Percentiles rank a stretch among this genome's conserved stretches.
Conservation (phyloP, 2,329 filamentous ascomycete genomes). For the Pyricularia pennisetigena region DNA sequence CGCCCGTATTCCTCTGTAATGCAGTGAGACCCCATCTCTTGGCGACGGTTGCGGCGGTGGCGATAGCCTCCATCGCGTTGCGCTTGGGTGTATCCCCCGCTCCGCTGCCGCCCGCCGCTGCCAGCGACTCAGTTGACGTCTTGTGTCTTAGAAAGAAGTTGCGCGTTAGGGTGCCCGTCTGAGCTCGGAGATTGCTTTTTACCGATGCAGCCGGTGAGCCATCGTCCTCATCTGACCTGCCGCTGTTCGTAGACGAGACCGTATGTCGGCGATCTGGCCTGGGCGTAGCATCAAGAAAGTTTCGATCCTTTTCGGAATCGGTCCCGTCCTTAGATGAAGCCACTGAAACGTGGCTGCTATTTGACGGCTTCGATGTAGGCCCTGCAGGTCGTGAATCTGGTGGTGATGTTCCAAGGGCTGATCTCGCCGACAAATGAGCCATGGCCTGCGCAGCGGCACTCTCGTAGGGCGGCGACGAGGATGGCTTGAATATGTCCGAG, state of each 20-base stretch:
- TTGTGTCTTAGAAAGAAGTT: conserved; percentile 30
- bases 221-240: background rate
- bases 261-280: conserved; percentile 24
- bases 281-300: conserved; percentile 16
- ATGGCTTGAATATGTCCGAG: conserved; percentile 52
- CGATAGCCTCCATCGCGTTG: conserved; percentile 42
- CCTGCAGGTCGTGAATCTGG: conserved; percentile 23
- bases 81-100: conserved; percentile 27
- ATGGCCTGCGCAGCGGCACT: conserved; percentile 50
- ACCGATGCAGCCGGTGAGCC: conserved; percentile 21
- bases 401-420: conserved; percentile 16
- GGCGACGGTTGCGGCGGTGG: conserved; percentile 44
- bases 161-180: conserved; percentile 27
- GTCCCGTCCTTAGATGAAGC: conserved; percentile 15
- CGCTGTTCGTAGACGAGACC: conserved; percentile 22
- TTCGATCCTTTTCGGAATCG: conserved; percentile 25
- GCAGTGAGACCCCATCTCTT: conserved; percentile 51
- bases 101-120: conserved; percentile 5
- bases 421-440: conserved; percentile 56
- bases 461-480: conserved; percentile 44
- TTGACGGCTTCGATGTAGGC: conserved; percentile 29
- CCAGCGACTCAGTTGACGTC: conserved; percentile 23
- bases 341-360: conserved; percentile 30
- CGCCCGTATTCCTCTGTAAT: conserved; percentile 28
- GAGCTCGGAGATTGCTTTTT: conserved; percentile 27